Evolutionary conservation across 768 basidiomycete genomes (phyloP).

Genomic region (Kwoniella europaea): DNA sequence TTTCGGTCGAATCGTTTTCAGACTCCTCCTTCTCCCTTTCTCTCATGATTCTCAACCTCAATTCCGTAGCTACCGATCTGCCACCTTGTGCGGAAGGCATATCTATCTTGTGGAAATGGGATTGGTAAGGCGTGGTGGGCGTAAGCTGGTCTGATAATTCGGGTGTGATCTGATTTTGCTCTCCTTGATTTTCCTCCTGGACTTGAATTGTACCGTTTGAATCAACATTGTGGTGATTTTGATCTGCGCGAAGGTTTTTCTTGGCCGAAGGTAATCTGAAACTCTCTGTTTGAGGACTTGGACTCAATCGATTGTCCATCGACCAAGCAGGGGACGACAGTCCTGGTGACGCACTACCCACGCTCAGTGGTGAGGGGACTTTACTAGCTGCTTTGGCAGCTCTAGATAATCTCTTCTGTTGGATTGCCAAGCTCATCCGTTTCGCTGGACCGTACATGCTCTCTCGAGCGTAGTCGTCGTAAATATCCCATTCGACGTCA

Average conservation of each 20-base stretch:
- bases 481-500: constrained; percentile 52
- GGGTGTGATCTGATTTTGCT: constrained; percentile 15
- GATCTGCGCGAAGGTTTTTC: not conserved
- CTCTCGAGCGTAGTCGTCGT: constrained; percentile 50
- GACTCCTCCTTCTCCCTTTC: constrained; percentile 24
- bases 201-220: not conserved
- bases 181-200: not conserved
- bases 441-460: constrained; percentile 43
- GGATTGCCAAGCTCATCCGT: constrained; percentile 23
- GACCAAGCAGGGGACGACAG: not conserved
- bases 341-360: not conserved
- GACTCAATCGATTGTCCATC: not conserved
- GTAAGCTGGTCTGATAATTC: constrained; percentile 2
- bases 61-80: constrained; percentile 33
- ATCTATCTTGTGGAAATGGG: not conserved
- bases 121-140: constrained; percentile 9
- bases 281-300: constrained; percentile 6
- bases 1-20: not conserved
- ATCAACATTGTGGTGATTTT: not conserved
- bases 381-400: constrained; percentile 19
- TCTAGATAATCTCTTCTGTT: constrained; percentile 21
- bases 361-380: not conserved
- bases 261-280: constrained; percentile 21
- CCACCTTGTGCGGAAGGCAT: not conserved
- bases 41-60: constrained; percentile 31